Evolutionary conservation across 495 filamentous ascomycete genomes (phyloP), one percentile per base, ranked within the genome.

Genomic region (Hapsidospora chrysogenum): DNA sequence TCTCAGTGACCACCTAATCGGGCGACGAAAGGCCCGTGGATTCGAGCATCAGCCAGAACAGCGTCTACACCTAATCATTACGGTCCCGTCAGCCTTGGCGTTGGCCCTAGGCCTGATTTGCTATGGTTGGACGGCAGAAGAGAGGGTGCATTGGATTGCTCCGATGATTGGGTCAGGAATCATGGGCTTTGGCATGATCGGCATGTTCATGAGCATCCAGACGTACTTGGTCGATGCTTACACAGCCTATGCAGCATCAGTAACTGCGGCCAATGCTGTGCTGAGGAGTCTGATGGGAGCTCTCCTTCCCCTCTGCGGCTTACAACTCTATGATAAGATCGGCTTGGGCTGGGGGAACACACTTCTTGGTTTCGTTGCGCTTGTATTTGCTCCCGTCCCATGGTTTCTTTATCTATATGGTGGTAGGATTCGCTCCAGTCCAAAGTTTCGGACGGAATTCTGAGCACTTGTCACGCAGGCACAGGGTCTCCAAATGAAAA

Each of bases 341-440:
- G 72, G 72, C 0, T 50, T 68, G 13, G 74, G 74, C 3, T 77
- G 72, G 71, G 72, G 72, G 0, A 77, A 76, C 41, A 66, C 57
- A 11, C 36, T 72, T 20, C 47, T 78, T 18, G 73, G 51, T 0
- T 74, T 73, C 28, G 48, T 75, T 30, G 60, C 61, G 9, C 32
- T 76, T 11, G 51, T 50, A 9, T 35, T 72, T 38, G 50, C 66
- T 18, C 71, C 70, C 9, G 56, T 61, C 2, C 55, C 74, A 0
- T 41, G 67, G 27, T 29, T 64, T 9, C 59, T 77, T n/a, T n/a
- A n/a, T n/a, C n/a, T n/a, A n/a, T n/a, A n/a, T n/a, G n/a, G n/a
- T n/a, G n/a, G n/a, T n/a, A n/a, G n/a, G n/a, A n/a, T n/a, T n/a
- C n/a, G n/a, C n/a, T n/a, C n/a, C n/a, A n/a, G n/a, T n/a, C n/a